phyloP scores from a whole-genome alignment of 768 basidiomycete genomes.

The Suillus subluteus region DNA sequence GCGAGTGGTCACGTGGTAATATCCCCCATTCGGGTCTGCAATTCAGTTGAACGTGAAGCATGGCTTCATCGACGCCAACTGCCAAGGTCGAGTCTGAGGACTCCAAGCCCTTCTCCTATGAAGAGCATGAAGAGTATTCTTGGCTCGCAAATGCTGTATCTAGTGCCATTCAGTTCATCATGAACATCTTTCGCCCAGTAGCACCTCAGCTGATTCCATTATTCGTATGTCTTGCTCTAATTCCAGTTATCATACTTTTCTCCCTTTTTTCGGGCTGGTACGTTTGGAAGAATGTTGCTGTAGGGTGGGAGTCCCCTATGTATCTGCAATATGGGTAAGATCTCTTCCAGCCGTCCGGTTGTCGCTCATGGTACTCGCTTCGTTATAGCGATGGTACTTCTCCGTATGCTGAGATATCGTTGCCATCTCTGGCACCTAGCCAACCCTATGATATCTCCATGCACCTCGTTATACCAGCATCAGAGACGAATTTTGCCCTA shows the following conservation, averaged over 20 bases:
- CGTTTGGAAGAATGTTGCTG: conserved; percentile 74
- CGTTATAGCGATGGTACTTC: conserved; percentile 57
- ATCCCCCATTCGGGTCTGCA: background rate
- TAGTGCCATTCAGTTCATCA: conserved; percentile 28
- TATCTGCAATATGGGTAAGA: conserved; percentile 83
- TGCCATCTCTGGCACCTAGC: conserved; percentile 55
- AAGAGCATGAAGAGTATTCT: background rate
- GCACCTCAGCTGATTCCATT: conserved; percentile 70
- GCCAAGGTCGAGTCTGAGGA: conserved; percentile 11
- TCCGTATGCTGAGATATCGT: conserved; percentile 62
- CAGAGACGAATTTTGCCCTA: conserved; percentile 67
- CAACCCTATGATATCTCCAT: conserved; percentile 81
- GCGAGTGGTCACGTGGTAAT: background rate
- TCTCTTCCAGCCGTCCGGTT: background rate
- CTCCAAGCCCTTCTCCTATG: conserved; percentile 1
- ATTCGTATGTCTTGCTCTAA: conserved; percentile 57
- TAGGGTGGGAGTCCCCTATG: conserved; percentile 69
- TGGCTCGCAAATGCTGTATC: conserved; percentile 9
- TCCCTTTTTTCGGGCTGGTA: conserved; percentile 71
- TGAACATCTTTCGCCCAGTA: conserved; percentile 48
- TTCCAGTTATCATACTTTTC: conserved; percentile 64
- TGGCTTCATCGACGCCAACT: conserved; percentile 10
- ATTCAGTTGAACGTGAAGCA: conserved; percentile 1
- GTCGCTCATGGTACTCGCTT: background rate
- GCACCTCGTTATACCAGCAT: conserved; percentile 64